Evolutionary conservation across 805 yeast species (phyloP).

Genomic region (Cyberlindnera amylophila): DNA sequence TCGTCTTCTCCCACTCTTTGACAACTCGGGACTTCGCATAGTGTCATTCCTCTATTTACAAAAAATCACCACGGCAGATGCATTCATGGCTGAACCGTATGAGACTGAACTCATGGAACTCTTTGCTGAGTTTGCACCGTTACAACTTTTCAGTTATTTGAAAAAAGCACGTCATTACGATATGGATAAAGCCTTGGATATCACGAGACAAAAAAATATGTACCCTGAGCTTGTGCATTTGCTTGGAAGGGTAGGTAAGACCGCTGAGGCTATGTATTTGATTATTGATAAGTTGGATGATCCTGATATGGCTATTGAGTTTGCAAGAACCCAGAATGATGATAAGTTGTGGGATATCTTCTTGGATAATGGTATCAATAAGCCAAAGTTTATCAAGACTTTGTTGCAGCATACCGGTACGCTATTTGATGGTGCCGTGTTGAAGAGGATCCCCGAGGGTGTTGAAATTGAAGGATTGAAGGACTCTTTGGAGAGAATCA

Average conservation of each 20-base stretch:
- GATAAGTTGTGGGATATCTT: conserved; percentile 73
- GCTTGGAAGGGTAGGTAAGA: conserved; percentile 79
- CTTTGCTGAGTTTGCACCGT: conserved; percentile 58
- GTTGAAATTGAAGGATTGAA: conserved; percentile 65
- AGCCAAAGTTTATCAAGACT: conserved; percentile 74
- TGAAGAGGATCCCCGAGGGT: conserved; percentile 58
- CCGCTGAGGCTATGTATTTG: conserved; percentile 66
- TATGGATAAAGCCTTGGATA: conserved; percentile 62
- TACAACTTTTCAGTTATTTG: conserved; percentile 56
- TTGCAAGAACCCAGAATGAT: conserved; percentile 48
- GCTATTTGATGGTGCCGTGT: conserved; percentile 62
- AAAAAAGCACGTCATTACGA: conserved; percentile 58
- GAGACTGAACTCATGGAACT: conserved; percentile 67
- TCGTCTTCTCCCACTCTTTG: conserved; percentile 45
- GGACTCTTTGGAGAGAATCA: conserved; percentile 54
- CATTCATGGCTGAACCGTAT: conserved; percentile 46
- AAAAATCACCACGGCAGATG: conserved; percentile 52
- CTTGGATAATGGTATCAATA: conserved; percentile 62
- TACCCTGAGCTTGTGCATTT: conserved; percentile 76
- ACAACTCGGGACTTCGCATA: conserved; percentile 37
- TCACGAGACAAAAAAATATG: conserved; percentile 52
- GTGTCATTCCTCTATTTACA: conserved; percentile 66
- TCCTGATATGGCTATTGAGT: conserved; percentile 75
- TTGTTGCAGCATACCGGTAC: conserved; percentile 67
- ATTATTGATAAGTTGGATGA: conserved; percentile 76